Evolutionary conservation across 2,329 filamentous ascomycete species (phyloP).

Genomic region (Sporothrix schenckii): DNA sequence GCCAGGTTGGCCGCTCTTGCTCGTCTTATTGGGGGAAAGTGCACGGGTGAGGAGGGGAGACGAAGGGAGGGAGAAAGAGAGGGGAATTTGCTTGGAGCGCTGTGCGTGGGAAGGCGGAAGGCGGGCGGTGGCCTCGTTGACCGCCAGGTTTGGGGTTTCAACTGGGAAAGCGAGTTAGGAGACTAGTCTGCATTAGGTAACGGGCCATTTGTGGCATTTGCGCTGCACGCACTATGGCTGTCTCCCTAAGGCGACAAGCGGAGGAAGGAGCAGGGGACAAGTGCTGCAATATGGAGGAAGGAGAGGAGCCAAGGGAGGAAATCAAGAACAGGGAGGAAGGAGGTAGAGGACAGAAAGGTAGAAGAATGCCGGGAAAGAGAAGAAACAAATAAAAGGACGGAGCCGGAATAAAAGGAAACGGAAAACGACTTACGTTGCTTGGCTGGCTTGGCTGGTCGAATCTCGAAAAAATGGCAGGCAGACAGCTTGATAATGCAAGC

Average conservation of each 20-base stretch:
- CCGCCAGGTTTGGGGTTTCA: constrained; percentile 25
- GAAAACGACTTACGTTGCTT: background rate
- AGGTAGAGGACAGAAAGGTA: background rate
- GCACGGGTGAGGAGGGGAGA: constrained; percentile 16
- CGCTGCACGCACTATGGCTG: constrained; percentile 10
- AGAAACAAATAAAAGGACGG: background rate
- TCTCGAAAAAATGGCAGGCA: background rate
- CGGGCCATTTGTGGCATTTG: constrained; percentile 5
- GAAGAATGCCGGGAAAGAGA: background rate
- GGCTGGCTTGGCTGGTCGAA: background rate
- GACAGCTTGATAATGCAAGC: constrained; percentile 1
- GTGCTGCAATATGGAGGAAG: background rate
- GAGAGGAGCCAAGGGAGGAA: constrained; percentile 1
- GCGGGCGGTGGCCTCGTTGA: constrained; percentile 27
- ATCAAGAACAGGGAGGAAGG: background rate
- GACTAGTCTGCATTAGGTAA: constrained; percentile 27
- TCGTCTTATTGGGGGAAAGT: constrained; percentile 18
- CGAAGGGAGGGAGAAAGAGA: constrained; percentile 14
- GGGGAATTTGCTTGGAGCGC: constrained; percentile 17
- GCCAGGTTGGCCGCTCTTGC: constrained; percentile 8
- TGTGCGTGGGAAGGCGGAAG: constrained; percentile 6
- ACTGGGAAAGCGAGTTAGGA: constrained; percentile 21
- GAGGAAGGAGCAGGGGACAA: constrained; percentile 20
- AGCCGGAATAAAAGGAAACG: background rate
- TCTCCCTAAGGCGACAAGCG: background rate